Conservation (phyloP, 805 yeast species). For the Candida easanensis region DNA sequence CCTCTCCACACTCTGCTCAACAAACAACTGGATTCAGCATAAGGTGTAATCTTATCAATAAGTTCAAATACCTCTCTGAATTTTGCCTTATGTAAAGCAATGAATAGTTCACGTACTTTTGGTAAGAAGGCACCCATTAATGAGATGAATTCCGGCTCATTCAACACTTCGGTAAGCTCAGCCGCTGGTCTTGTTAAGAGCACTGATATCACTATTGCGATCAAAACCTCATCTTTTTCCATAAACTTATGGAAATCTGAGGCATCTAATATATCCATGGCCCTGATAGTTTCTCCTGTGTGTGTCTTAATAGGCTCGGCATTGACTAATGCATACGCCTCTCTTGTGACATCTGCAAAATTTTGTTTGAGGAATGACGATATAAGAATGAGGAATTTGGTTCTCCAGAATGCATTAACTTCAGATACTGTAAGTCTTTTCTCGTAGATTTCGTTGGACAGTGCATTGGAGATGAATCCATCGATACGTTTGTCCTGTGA, state of each 20-base stretch:
- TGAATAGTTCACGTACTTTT: conserved; percentile 23
- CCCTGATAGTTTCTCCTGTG: conserved; percentile 18
- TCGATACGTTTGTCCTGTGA: conserved; percentile 27
- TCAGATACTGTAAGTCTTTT: conserved; percentile 25
- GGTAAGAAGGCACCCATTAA: conserved; percentile 24
- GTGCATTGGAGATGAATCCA: conserved; percentile 20
- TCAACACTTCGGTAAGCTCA: conserved; percentile 17
- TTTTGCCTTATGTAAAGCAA: conserved; percentile 25
- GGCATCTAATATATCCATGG: conserved; percentile 18
- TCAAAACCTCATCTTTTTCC: conserved; percentile 21
- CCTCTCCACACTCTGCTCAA: conserved; percentile 23
- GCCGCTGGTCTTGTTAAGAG: conserved; percentile 17
- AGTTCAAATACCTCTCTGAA: conserved; percentile 22
- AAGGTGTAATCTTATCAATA: conserved; percentile 18
- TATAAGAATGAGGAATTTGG: conserved; percentile 24
- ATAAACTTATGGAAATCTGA: conserved; percentile 22
- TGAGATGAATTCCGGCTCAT: conserved; percentile 17
- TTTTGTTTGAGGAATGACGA: conserved; percentile 25
- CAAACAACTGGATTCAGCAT: conserved; percentile 19
- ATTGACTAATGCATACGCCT: conserved; percentile 13
- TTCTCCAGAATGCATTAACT: conserved; percentile 26
- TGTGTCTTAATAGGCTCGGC: conserved; percentile 19
- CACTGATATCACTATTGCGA: conserved; percentile 21
- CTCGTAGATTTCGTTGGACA: conserved; percentile 23
- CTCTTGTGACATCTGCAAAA: conserved; percentile 19